Evolutionary conservation across 345 rosid species (phyloP).

Genomic region (Cardamine chenopodiifolia): DNA sequence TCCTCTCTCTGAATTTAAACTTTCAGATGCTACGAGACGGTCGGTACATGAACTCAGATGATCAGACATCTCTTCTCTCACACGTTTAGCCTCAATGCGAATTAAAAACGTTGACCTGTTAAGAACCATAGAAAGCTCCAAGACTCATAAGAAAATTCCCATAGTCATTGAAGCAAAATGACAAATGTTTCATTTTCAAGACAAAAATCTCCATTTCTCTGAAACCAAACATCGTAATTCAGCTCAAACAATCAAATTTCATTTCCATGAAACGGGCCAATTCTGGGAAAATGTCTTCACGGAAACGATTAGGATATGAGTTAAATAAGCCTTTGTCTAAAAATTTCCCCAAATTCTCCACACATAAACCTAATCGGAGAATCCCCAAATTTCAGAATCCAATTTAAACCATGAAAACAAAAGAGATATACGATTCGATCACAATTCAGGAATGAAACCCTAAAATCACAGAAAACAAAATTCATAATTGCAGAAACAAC

Average conservation of each 20-base stretch:
- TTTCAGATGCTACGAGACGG: constrained; percentile 53
- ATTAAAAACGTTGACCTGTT: constrained; percentile 30
- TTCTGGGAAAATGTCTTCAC: neutral
- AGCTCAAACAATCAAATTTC: constrained; percentile 13
- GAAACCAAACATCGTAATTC: neutral
- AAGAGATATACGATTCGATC: constrained; percentile 9
- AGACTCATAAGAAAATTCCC: neutral
- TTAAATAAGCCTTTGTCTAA: neutral
- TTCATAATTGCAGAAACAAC: constrained; percentile 3
- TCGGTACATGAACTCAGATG: constrained; percentile 68
- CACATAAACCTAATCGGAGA: constrained; percentile 1
- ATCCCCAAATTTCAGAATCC: constrained; percentile 18
- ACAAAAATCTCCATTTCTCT: neutral
- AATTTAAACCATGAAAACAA: neutral
- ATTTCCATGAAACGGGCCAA: neutral
- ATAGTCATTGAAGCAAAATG: constrained; percentile 6
- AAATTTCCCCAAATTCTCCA: neutral
- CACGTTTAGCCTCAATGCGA: neutral
- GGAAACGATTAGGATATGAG: constrained; percentile 2
- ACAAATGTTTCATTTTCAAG: neutral
- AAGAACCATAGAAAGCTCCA: neutral
- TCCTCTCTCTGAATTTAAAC: constrained; percentile 39
- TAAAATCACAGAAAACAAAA: constrained; percentile 4
- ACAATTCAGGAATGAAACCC: constrained; percentile 26
- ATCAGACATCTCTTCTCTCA: constrained; percentile 60